These are phyloP conservation scores for Penicillium chermesinum DNA, from an alignment of 495 filamentous ascomycete genomes.

Conservation along the genomic window DNA sequence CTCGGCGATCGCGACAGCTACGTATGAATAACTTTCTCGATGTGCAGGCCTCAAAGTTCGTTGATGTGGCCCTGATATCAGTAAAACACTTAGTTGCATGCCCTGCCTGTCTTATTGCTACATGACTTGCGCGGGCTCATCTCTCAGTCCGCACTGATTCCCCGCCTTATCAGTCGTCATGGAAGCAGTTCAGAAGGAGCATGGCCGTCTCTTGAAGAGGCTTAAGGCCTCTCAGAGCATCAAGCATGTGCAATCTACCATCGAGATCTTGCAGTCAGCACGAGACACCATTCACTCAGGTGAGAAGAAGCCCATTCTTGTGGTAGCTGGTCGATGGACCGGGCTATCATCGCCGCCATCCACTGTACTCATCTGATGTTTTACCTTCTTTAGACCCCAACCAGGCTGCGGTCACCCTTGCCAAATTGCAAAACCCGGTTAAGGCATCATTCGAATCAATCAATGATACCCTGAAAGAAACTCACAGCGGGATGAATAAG, in stretches of 20 bases:
- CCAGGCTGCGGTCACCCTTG: conserved; percentile 62
- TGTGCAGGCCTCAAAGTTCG: too few relatives aligned
- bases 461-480: conserved; percentile 72
- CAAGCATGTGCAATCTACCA: conserved; percentile 71
- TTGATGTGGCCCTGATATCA: not conserved
- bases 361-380: conserved; percentile 1
- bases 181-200: conserved; percentile 69
- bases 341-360: conserved; percentile 8
- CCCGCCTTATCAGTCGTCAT: conserved; percentile 39
- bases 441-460: conserved; percentile 72
- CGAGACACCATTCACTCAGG: conserved; percentile 63
- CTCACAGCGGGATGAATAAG: conserved; percentile 69
- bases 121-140: not conserved
- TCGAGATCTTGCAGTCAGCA: conserved; percentile 68
- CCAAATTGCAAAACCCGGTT: conserved; percentile 78
- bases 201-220: conserved; percentile 61
- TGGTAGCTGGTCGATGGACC: not conserved
- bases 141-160: not conserved
- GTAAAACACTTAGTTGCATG: not conserved
- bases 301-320: conserved; percentile 33
- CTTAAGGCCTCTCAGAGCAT: conserved; percentile 65
- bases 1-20: not conserved
- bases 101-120: not conserved
- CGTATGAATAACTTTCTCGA: too few relatives aligned
- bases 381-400: conserved; percentile 54